Conservation (phyloP, 305 asterid genomes). For the Fraxinus platypoda region DNA sequence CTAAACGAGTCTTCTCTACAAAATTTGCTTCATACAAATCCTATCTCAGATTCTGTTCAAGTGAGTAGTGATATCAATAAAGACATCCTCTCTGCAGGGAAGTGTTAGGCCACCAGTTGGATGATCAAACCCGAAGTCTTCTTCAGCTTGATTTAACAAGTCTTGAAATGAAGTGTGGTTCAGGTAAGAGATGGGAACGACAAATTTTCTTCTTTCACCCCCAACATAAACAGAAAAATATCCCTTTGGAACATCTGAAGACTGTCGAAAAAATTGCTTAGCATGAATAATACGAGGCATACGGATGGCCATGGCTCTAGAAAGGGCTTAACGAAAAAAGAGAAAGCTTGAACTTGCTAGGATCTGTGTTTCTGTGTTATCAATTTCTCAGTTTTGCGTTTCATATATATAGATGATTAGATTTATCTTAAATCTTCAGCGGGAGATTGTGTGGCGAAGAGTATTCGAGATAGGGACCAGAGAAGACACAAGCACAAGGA, state of each 20-base stretch:
- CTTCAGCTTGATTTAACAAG: conserved; percentile 22
- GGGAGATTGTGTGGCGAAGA: background rate
- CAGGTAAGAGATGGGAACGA: conserved; percentile 33
- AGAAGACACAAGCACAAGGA: background rate
- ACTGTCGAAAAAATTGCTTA: background rate
- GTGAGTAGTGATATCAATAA: conserved; percentile 13
- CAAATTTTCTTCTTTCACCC: conserved; percentile 23
- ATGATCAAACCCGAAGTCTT: conserved; percentile 42
- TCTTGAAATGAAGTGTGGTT: conserved; percentile 35
- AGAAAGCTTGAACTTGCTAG: background rate
- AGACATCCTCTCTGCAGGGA: conserved; percentile 29
- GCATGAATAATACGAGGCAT: background rate
- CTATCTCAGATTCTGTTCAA: conserved; percentile 4
- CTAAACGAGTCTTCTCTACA: background rate
- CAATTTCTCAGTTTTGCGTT: background rate
- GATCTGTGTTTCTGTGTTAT: background rate
- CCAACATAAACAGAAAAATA: conserved; percentile 35
- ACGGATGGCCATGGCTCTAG: background rate
- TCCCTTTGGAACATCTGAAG: conserved; percentile 1
- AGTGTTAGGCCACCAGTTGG: conserved; percentile 34
- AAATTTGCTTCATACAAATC: background rate
- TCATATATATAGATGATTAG: conserved; percentile 7
- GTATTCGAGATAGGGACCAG: background rate
- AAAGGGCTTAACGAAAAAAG: background rate
- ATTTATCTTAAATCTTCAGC: background rate